phyloP scores from a whole-genome alignment of 2,329 filamentous ascomycete genomes.

The Colletotrichum orchidophilum region DNA sequence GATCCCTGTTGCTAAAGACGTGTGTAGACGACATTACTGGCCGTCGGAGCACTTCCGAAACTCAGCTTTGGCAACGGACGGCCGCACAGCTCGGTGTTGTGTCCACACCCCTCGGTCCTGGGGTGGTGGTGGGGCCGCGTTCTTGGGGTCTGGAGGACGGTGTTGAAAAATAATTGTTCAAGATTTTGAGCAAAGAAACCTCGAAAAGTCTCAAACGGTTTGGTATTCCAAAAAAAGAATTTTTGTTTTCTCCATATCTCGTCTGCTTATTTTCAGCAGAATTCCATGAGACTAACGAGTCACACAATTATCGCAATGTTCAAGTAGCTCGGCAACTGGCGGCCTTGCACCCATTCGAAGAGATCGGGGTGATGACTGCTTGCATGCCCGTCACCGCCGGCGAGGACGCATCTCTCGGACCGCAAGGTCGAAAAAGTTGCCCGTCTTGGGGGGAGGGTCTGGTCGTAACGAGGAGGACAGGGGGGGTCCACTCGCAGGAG shows the following conservation, averaged over 20 bases:
- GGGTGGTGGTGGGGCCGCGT: not conserved
- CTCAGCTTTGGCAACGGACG: not conserved
- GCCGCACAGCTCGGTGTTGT: not conserved
- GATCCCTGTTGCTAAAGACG: not conserved
- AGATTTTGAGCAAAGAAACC: not conserved
- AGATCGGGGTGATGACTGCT: not conserved
- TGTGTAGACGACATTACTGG: not conserved
- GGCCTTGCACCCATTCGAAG: not conserved
- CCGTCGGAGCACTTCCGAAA: not conserved
- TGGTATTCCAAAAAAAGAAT: not conserved
- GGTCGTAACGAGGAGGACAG: not conserved
- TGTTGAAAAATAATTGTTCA: not conserved
- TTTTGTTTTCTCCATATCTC: no score
- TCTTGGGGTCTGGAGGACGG: not conserved
- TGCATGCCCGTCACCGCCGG: not conserved
- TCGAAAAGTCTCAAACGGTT: accelerated
- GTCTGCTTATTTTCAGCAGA: no score
- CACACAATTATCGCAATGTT: not conserved
- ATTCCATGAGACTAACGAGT: not conserved
- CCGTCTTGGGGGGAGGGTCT: not conserved
- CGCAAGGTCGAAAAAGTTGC: not conserved
- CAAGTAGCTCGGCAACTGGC: not conserved
- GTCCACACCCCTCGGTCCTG: not conserved
- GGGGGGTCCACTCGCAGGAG: not conserved
- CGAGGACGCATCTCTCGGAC: not conserved